phyloP scores from a whole-genome alignment of 176 grass and related monocot genomes.

The Musa itinerans region DNA sequence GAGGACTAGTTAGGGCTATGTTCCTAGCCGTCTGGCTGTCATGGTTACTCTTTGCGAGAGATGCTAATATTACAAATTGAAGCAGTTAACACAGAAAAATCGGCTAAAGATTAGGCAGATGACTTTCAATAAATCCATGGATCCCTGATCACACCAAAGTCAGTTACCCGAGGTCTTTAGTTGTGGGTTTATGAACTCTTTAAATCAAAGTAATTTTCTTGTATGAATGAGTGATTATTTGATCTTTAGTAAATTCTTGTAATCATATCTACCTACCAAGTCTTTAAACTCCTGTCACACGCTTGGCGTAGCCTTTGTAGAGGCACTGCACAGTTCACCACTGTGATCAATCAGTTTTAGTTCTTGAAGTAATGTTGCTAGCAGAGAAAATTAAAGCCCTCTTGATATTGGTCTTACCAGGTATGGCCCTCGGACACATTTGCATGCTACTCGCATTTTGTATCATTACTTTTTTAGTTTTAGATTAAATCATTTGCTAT shows the following conservation, averaged over 20 bases:
- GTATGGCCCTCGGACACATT: too few relatives aligned
- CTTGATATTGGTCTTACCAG: not conserved
- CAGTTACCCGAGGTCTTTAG: not conserved
- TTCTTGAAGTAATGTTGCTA: not conserved
- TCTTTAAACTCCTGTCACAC: not conserved
- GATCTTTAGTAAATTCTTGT: not conserved
- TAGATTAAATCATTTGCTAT: too few relatives aligned
- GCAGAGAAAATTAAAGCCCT: not conserved
- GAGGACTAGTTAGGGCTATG: slow-evolving; percentile 32
- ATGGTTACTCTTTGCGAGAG: not conserved
- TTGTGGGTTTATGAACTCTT: not conserved
- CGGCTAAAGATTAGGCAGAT: not conserved
- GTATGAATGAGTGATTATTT: not conserved
- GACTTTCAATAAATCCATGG: slow-evolving; percentile 5
- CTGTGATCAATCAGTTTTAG: not conserved
- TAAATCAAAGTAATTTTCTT: not conserved
- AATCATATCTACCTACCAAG: not conserved
- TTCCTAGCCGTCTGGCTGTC: not conserved
- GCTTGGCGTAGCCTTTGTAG: not conserved
- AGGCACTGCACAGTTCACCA: not conserved
- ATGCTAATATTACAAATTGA: not conserved
- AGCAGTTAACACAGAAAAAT: not conserved
- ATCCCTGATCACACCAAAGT: not conserved
- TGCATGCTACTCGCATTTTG: too few relatives aligned
- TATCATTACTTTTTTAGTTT: too few relatives aligned